A percentile compares a stretch with the other conserved stretches of the same genome.
phyloP scores from a whole-genome alignment of 2,329 filamentous ascomycete genomes.

The Pseudocercospora macadamiae region DNA sequence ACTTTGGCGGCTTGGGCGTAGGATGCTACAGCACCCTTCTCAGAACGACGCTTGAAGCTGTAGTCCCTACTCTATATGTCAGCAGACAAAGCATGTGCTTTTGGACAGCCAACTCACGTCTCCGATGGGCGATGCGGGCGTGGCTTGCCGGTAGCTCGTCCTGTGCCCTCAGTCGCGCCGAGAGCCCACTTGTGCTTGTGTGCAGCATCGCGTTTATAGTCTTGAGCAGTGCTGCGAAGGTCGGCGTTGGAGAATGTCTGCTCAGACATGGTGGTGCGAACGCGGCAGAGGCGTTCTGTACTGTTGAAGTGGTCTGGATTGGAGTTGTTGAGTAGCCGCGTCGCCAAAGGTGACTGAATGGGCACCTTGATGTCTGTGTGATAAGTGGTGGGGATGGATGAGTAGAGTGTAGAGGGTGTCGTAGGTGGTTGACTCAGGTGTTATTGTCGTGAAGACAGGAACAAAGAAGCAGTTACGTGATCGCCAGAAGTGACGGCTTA shows the following conservation, averaged over 20 bases:
- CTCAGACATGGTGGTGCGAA: slow-evolving; percentile 45
- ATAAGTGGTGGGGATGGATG: slow-evolving; percentile 9
- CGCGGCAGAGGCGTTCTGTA: slow-evolving; percentile 8
- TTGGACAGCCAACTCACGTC: slow-evolving; percentile 31
- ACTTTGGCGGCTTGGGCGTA: slow-evolving; percentile 35
- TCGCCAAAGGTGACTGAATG: slow-evolving; percentile 19
- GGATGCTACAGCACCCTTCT: slow-evolving; percentile 34
- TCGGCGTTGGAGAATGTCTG: slow-evolving; percentile 54
- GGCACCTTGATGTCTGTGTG: slow-evolving; percentile 28
- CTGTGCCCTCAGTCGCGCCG: slow-evolving; percentile 39
- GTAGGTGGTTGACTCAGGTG: slow-evolving; percentile 15
- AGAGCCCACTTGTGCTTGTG: slow-evolving; percentile 56
- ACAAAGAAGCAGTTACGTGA: slow-evolving; percentile 21
- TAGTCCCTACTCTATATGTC: slow-evolving; percentile 28
- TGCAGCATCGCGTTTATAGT: slow-evolving; percentile 55
- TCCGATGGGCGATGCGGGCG: slow-evolving; percentile 39
- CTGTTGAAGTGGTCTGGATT: slow-evolving; percentile 10
- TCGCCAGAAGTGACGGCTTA: slow-evolving; percentile 16
- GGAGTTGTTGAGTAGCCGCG: slow-evolving; percentile 10
- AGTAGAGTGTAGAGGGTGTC: slow-evolving; percentile 8
- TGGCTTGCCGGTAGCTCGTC: slow-evolving; percentile 37
- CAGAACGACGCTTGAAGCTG: slow-evolving; percentile 33
- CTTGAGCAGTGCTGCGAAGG: slow-evolving; percentile 57
- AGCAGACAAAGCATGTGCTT: not conserved
- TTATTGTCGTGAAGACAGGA: not conserved